Evolutionary conservation across 2,329 filamentous ascomycete species (phyloP), one percentile per base, ranked within the genome.

Genomic region (Cladosporium sp.): DNA sequence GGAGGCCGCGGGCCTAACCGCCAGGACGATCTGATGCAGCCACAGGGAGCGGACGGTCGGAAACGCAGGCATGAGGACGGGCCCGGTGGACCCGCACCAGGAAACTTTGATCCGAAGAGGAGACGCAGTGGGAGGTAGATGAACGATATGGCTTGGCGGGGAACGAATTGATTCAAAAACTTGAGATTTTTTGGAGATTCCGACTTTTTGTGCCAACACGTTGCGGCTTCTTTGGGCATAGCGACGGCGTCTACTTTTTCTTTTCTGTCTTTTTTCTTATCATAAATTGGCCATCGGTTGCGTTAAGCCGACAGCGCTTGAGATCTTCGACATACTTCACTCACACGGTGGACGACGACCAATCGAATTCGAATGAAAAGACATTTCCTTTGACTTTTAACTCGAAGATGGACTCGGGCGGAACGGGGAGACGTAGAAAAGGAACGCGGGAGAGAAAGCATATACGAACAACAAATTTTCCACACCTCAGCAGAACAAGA

Each of bases 21-120:
- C 49, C 59, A 54, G n/a, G 70, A 71, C 28, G 70, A 72, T 11
- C 68, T 67, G 28, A 67, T 59, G 39, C 51, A 56, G 34, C 56
- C 54, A 28, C 36, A 53, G 26, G 56, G 51, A 21, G 30, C 11
- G 18, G 68, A 69, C 60, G 69, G 66, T 14, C 68, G 73, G 51
- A 75, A 75, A 69, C 70, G 73, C 13, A 66, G 72, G 58, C 72
- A 73, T 51, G 73, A 75, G 25, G 73, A 75, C 8, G 58, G 56
- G 25, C 67, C 65, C 26, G 39, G 30, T 13, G 51, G 34, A 4
- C 36, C 36, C 4, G 46, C 43, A 3, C 30, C 54, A 34, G 54
- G 54, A 8, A 23, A 23, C 11, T 43, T 32, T 6, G 57, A 61
- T 8, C n/a, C 63, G 14, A 65, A 65, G 21, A 58, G 63, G 32